Base-by-base conservation (phyloP, 768 basidiomycete genomes). In the Calvatia gigantea region DNA sequence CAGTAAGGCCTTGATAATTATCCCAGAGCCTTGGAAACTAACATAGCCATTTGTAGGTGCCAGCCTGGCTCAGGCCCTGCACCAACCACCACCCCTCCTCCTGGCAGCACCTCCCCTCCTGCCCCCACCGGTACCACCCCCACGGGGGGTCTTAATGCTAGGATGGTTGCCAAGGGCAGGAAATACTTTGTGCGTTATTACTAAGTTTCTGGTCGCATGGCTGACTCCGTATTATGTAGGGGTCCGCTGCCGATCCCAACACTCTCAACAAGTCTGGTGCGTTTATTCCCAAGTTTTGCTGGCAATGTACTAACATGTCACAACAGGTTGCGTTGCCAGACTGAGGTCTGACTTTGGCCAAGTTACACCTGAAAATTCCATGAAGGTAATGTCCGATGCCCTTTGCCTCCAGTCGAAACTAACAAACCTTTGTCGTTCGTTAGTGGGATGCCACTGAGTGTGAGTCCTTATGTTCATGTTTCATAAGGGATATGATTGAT, bases 281-380 rank as follows among this genome's bases (percentile, higher is more conserved):
- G 61, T 56, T 28, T 39, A 42, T 4, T 25, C 6, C 17, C 2
- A 23, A 12, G 9, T 12, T 21, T 21, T 21, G 41, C 25, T 23
- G 17, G 8, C 11, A 12, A 23, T 42, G 6, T 11, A 25, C 11
- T 25, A 19, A 42, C 19, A 42, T 42, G 9, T 21, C 14, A 23
- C 11, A 9, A 21, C 11, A 69, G 71, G 67, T 41, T 74, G 73
- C 56, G 64, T 59, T 35, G 70, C 68, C 27, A 43, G 71, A 44
- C 58, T 75, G n/a, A 69, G 63, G 54, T 61, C 68, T 27, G 69
- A 75, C 44, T 76, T 76, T 39, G 75, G 75, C 23, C 67, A 67
- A n/a, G 70, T 76, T 28, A 75, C 75, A 2, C 74, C 75, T 4
- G 76, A 75, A 65, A 73, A 75, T 61, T 73, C 73, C 29, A 75